Evolutionary conservation across 169 alveolate species (phyloP).

Genomic region (Eimeria zaria): DNA sequence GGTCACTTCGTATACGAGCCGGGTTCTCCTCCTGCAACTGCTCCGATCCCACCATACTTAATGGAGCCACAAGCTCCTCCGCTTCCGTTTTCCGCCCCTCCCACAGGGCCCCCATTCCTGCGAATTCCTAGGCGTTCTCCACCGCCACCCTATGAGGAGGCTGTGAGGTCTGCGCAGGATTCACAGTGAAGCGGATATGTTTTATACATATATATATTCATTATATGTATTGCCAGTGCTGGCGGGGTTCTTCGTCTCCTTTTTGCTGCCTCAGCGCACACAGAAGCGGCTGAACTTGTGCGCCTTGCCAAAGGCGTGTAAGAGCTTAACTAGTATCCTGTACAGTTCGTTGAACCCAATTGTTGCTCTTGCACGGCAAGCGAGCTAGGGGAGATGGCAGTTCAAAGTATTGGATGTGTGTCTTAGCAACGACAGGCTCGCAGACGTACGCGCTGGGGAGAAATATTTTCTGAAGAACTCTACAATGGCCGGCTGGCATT

Average conservation of each 20-base stretch:
- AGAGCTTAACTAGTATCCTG: neutral
- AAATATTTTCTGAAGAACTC: no score
- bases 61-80: neutral
- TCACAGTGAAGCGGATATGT: neutral
- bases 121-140: neutral
- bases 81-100: neutral
- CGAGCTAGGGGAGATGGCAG: neutral
- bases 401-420: neutral
- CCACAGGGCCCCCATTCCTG: neutral
- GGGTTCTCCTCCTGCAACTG: neutral
- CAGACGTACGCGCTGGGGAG: neutral
- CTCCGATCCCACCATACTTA: neutral
- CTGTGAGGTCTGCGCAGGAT: no score
- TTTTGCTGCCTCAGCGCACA: neutral
- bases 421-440: neutral
- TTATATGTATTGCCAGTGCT: no score
- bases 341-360: neutral
- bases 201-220: no score
- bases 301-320: neutral
- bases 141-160: neutral
- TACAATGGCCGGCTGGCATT: neutral
- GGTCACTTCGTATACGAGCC: neutral
- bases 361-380: neutral
- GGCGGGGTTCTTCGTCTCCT: neutral
- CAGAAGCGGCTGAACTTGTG: neutral